A percentile compares a stretch with the other conserved stretches of the same genome.
These are phyloP conservation scores for Simplicillium sp. DNA, from an alignment of 2,329 filamentous ascomycete species.

Conservation along the genomic window DNA sequence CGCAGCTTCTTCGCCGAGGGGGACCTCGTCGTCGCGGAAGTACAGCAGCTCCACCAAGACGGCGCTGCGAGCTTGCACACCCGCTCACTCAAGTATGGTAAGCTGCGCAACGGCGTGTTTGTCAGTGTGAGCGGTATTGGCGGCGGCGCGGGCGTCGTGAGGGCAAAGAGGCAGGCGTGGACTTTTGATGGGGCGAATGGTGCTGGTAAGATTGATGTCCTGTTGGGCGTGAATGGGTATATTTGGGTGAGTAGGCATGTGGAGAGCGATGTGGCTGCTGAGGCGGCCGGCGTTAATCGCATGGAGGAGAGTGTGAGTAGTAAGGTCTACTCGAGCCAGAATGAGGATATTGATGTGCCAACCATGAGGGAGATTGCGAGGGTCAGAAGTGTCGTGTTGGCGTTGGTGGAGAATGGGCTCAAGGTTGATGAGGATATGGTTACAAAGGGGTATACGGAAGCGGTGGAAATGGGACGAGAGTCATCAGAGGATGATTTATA, in stretches of 20 bases:
- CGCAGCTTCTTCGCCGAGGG: constrained; percentile 95
- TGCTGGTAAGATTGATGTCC: constrained; percentile 65
- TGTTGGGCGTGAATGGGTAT: constrained; percentile 92
- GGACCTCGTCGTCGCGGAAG: constrained; percentile 87
- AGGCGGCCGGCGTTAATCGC: constrained; percentile 60
- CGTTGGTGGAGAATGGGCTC: constrained; percentile 72
- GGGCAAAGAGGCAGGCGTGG: constrained; percentile 79
- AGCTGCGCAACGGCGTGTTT: constrained; percentile 88
- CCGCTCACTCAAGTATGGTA: constrained; percentile 84
- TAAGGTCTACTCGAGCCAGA: constrained; percentile 90
- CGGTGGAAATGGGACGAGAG: constrained; percentile 62
- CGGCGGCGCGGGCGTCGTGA: constrained; percentile 77
- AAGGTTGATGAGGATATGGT: constrained; percentile 88
- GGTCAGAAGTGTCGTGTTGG: constrained; percentile 70
- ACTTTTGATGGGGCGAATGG: constrained; percentile 54
- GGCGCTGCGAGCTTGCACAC: constrained; percentile 85
- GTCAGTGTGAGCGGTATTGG: constrained; percentile 72
- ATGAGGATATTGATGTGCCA: constrained; percentile 68
- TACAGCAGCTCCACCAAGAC: constrained; percentile 80
- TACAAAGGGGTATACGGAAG: constrained; percentile 70
- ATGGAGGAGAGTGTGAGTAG: constrained; percentile 80
- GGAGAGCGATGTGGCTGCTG: constrained; percentile 42
- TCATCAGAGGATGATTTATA: constrained; percentile 51
- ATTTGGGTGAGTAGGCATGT: constrained; percentile 89
- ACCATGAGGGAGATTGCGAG: constrained; percentile 84